Base-by-base conservation (phyloP, 1,284 basidiomycete species). In the Mycosarcoma mackinlayi region DNA sequence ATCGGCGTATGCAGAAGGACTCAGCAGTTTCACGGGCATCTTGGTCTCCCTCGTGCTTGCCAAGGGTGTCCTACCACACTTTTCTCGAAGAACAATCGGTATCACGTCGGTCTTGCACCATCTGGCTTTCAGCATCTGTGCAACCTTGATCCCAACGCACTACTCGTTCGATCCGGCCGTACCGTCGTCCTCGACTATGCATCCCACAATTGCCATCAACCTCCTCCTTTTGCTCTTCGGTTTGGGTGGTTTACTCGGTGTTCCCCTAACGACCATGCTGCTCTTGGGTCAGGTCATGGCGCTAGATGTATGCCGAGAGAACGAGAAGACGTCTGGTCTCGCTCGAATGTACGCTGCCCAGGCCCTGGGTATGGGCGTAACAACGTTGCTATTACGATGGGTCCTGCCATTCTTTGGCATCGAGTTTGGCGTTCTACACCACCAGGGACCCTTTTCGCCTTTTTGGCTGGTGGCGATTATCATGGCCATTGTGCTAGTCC, bases 361-460 rank as follows among this genome's bases (percentile, higher is more conserved):
- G 4, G 50, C 60, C 3, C 10, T 70, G n/a, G 67, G 67, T 27
- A 64, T 57, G 41, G 57, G 39, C 5, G 23, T 47, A 8, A 21
- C 56, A 0, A 47, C 67, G 2, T 14, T 61, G 10, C 31, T 70
- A 0, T 16, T 65, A 8, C 41, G 48, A 25, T 6, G 55, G 40
- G 24, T 70, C 4, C 38, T 64, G 30, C 61, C 67, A 3, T 28
- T 4, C n/a, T 57, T 70, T 24, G 38, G 41, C 25, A 16, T 70
- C n/a, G 19, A 54, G 27, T 70, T 70, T 41, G 58, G 61, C 57
- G 53, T 61, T 9, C 50, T 70, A 14, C 48, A 45, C 25, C 67
- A 70, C 27, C 24, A 40, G 5, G 67, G 61, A 2, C 67, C 61
- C 16, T 65, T 59, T 14, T 70, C 67, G 24, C 67, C 67, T 5